phyloP scores from a whole-genome alignment of 345 rosid genomes.

The Gossypium arboreum region DNA sequence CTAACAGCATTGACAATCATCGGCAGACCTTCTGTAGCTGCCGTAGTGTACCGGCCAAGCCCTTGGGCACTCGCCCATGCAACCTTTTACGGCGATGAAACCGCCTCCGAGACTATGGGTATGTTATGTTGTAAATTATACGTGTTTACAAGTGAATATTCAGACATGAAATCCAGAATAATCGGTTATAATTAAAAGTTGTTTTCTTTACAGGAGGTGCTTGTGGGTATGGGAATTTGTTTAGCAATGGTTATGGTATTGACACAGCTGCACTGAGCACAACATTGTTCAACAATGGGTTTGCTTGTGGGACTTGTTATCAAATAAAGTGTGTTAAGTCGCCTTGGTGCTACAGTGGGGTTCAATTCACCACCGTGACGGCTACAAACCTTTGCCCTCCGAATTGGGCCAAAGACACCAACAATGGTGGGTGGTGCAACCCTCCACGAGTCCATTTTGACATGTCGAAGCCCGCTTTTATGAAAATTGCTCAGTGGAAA shows the following conservation, averaged over 20 bases:
- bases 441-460: conserved; percentile 83
- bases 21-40: neutral
- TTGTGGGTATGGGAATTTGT: conserved; percentile 78
- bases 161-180: neutral
- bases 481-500: conserved; percentile 75
- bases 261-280: conserved; percentile 73
- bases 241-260: conserved; percentile 60
- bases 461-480: conserved; percentile 86
- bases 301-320: conserved; percentile 70
- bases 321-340: conserved; percentile 59
- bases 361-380: conserved; percentile 50
- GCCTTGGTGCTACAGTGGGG: conserved; percentile 38
- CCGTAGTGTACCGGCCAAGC: conserved; percentile 28
- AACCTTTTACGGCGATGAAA: conserved; percentile 68
- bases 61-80: conserved; percentile 53
- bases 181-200: neutral
- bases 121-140: neutral
- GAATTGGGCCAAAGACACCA: conserved; percentile 51
- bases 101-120: conserved; percentile 65
- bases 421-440: conserved; percentile 88
- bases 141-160: no score
- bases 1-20: neutral
- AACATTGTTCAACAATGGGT: conserved; percentile 59
- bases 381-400: conserved; percentile 89
- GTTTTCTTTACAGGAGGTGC: conserved; percentile 52